A percentile compares a stretch with the other conserved stretches of the same genome.
phyloP scores from a whole-genome alignment of 1,284 basidiomycete species.

The Leccinum solheimii region DNA sequence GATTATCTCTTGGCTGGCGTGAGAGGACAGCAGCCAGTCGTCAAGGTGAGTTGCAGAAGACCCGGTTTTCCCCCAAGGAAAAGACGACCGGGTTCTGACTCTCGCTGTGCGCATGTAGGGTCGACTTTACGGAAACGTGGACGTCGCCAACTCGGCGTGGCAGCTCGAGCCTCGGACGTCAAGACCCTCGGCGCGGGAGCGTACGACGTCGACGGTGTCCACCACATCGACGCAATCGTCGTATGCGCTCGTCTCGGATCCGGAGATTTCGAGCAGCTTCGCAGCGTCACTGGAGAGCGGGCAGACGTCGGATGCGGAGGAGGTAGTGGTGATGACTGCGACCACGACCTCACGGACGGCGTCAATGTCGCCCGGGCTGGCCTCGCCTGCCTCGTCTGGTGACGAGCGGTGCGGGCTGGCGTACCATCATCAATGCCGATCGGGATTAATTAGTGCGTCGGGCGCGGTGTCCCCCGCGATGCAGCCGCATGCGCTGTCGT shows the following conservation, averaged over 20 bases:
- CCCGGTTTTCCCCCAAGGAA: neutral
- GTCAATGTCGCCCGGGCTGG: conserved; percentile 53
- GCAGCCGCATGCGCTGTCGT: conserved; percentile 56
- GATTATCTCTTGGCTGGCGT: conserved; percentile 71
- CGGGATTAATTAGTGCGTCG: conserved; percentile 38
- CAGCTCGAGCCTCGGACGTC: conserved; percentile 68
- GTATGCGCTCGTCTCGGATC: conserved; percentile 74
- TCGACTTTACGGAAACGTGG: conserved; percentile 64
- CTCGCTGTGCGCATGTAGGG: conserved; percentile 45
- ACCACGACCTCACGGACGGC: neutral
- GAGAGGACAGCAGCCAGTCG: conserved; percentile 61
- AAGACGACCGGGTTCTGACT: conserved; percentile 3
- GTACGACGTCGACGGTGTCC: conserved; percentile 71
- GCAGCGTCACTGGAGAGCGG: conserved; percentile 70
- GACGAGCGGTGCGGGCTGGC: conserved; percentile 46
- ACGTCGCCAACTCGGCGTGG: conserved; percentile 66
- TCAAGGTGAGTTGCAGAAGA: conserved; percentile 53
- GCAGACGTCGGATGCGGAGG: conserved; percentile 65
- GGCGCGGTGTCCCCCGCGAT: conserved; percentile 58
- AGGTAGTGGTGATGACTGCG: conserved; percentile 38
- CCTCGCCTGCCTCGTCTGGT: conserved; percentile 57
- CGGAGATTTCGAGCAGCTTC: conserved; percentile 77
- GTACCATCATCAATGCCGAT: conserved; percentile 32
- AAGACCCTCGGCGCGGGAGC: conserved; percentile 55
- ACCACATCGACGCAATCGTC: conserved; percentile 75